These are phyloP conservation scores for Tephrocybe sp. DNA, from an alignment of 768 basidiomycete genomes.

Conservation along the genomic window DNA sequence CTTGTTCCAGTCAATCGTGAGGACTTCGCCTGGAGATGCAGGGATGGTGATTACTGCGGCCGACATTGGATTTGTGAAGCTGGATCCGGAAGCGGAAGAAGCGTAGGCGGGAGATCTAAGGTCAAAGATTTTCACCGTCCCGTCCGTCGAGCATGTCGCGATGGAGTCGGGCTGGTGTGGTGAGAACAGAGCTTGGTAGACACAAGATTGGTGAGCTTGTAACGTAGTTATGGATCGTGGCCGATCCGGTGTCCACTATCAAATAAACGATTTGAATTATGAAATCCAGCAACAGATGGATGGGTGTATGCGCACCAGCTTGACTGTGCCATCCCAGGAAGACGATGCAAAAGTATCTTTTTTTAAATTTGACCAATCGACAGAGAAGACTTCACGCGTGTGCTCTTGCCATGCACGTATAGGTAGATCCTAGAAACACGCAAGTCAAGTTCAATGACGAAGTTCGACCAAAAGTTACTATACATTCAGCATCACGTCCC, in stretches of 20 bases:
- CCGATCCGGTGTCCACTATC: slow-evolving; percentile 85
- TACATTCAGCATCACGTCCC: slow-evolving; percentile 89
- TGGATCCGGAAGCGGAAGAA: slow-evolving; percentile 44
- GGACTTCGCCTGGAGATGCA: slow-evolving; percentile 75
- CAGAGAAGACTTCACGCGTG: slow-evolving; percentile 85
- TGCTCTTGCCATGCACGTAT: slow-evolving; percentile 95
- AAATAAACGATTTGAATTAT: slow-evolving; percentile 12
- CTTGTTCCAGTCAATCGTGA: slow-evolving; percentile 92
- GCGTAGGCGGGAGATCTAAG: slow-evolving; percentile 64
- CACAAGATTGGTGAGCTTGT: slow-evolving; percentile 80
- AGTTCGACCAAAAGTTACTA: slow-evolving; percentile 19
- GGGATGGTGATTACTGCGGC: slow-evolving; percentile 77
- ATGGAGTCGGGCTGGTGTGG: slow-evolving; percentile 85
- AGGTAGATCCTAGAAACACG: slow-evolving; percentile 70
- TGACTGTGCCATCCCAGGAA: slow-evolving; percentile 91
- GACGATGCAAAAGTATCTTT: slow-evolving; percentile 87
- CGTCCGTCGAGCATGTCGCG: slow-evolving; percentile 86
- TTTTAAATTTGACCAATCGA: slow-evolving; percentile 94
- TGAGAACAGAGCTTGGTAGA: slow-evolving; percentile 91
- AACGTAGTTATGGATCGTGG: slow-evolving; percentile 79
- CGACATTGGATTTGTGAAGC: slow-evolving; percentile 67
- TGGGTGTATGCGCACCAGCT: slow-evolving; percentile 59
- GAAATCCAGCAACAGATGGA: background rate
- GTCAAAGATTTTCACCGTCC: slow-evolving; percentile 83
- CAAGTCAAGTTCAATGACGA: background rate